Base-by-base conservation (phyloP, 148 eudicot genomes). In the Silene latifolia region DNA sequence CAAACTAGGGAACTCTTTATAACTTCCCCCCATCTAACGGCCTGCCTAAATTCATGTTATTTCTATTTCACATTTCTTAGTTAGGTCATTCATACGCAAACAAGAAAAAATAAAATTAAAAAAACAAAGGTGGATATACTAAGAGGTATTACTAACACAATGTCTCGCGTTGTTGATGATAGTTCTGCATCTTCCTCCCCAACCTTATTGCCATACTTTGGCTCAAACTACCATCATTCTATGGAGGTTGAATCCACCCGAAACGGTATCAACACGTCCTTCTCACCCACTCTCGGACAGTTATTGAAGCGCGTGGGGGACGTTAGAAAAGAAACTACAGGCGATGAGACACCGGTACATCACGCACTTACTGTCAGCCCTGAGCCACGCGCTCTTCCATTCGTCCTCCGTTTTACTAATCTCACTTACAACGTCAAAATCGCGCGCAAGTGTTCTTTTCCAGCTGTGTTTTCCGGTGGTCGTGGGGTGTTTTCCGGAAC, bases 311-410 rank as follows among this genome's bases (percentile, higher is more conserved):
- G 78, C 21, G 96, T 93, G 10, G 93, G 93, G 0, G 98, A 91
- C 60, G 89, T 70, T 1, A 62, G 92, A 1, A 88, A 83, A 59
- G 91, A 89, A 19, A 85, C 35, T 14, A 77, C 85, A 25, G 96
- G 93, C 0, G 93, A 93, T 42, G 89, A 89, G 53, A 89, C 98
- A 0, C 98, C 97, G 5, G 84, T 83, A 1, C 98, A 93, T 73
- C 88, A 85, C 32, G 83, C 81, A 0, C 78, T 91, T 32, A 83
- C 85, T 0, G 7, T 87, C 74, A 77, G 72, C 24, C 72, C 67
- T 1, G 87, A 82, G 71, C 81, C 91, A 12, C 86, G 84, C 35
- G 72, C 97, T 0, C 79, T 91, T 4, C 96, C 93, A 1, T 85
- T 85, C 18, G 79, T 85, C 9, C 81, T 85, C 9, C 61, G 78